Base-by-base conservation (phyloP, 75 land plant genomes). In the Pseudotsuga menziesii region DNA sequence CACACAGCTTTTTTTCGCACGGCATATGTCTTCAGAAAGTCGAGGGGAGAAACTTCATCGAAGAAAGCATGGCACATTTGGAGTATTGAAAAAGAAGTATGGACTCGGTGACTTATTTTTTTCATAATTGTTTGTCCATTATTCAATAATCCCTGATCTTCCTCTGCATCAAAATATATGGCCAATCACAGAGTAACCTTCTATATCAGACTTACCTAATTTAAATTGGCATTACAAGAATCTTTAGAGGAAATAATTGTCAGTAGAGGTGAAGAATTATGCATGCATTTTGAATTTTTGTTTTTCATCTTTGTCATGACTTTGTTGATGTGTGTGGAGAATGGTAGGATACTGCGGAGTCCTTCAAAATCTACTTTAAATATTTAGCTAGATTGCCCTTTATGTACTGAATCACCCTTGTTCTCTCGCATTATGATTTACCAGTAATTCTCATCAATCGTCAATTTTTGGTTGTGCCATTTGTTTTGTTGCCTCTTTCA, bases 41-140 rank as follows among this genome's bases (percentile, higher is more conserved):
- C 48, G 41, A 69, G 52, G 72, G 23, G 72, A 69, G 25, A 69
- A 69, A 20, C 72, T 69, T 69, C 44, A 9, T 69, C 12, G 14
- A 69, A 41, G 72, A 69, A 69, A 41, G 72, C 72, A 69, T 1
- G n/a, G 3, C 7, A 41, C 3, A 20, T n/a, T 39, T 69, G 48
- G 48, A 39, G 23, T 20, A 69, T 32, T 69, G 48, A 69, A 22
- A 41, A 69, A 41, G 23, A 69, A n/a, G 72, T 69, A 67, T 39
- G 72, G 11, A 39, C 39, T 67, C 8, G 44, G 39, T 16, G 39
- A 4, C n/a, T 67, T 22, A 67, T n/a, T 20, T 67, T 63, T 39
- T 39, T 67, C 2, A 4, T 8, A 6, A 39, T 39, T 67, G 17
- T 5, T 66, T 66, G 4, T 66, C 17, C 36, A 66, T 19, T 66